Base-by-base conservation (phyloP, 1,284 basidiomycete species). In the Coriolopsis trogii region DNA sequence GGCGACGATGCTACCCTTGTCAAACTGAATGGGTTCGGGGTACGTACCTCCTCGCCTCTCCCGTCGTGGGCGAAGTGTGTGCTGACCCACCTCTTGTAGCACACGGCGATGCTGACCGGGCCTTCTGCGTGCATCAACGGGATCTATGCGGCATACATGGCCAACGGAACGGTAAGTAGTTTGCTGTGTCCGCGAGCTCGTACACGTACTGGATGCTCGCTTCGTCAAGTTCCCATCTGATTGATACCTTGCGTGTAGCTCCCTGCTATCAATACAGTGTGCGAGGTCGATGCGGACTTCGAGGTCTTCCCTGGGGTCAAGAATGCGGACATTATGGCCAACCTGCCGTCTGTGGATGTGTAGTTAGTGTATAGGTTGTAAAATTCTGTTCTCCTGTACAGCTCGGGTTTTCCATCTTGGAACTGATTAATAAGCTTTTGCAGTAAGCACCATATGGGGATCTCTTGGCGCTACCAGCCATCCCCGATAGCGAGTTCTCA, bases 1-100 rank as follows among this genome's bases (percentile, higher is more conserved):
- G 60, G 62, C 0, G 48, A 59, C 36, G 44, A 44, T 40, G 55
- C 58, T 12, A 24, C 40, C 15, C 33, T 63, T 6, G 44, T 62
- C 21, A 31, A 47, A 33, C 48, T 62, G 38, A 43, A 51, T 4
- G 56, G 56, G 2, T 62, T 58, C 29, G 60, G 59, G 15, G 59
- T 61, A 40, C 23, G 49, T 37, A 33, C 15, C 18, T 21, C 16
- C 9, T 24, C 20, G 4, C 2, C 29, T 24, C 4, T 20, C 3
- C 4, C 15, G 18, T 6, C 40, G 16, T 21, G 20, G 9, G 6
- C 9, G 20, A 15, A 24, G 13, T 20, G 5, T n/a, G 24, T 9
- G n/a, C 4, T 8, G 8, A 30, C 3, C 5, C 4, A 31, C 9
- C 21, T 9, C 12, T 3, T 1, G 9, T 33, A 43, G 41, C 41